phyloP scores from a whole-genome alignment of 768 basidiomycete genomes.

The Suillus subaureus region DNA sequence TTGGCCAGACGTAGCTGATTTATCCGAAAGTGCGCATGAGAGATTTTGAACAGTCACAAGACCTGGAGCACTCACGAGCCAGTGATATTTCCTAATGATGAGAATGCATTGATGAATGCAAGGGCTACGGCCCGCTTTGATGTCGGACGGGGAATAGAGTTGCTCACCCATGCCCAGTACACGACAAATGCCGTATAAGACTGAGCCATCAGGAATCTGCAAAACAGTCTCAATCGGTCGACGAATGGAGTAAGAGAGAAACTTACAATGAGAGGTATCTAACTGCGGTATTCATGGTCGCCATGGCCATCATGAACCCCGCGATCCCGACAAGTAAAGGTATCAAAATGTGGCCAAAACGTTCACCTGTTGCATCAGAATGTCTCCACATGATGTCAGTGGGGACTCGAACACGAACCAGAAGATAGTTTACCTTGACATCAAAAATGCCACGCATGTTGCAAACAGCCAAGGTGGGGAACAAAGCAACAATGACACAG shows the following conservation, averaged over 20 bases:
- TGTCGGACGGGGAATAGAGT: conserved; percentile 72
- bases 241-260: not conserved
- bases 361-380: conserved; percentile 71
- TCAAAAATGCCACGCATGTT: conserved; percentile 53
- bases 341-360: conserved; percentile 64
- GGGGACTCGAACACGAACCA: not conserved
- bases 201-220: conserved; percentile 77
- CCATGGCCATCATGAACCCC: conserved; percentile 67
- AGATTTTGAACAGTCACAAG: not conserved
- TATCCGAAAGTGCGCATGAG: conserved; percentile 12
- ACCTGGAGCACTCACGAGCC: conserved; percentile 62
- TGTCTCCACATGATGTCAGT: conserved; percentile 42
- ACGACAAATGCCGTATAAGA: conserved; percentile 73
- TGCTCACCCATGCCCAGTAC: conserved; percentile 56
- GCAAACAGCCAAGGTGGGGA: conserved; percentile 71
- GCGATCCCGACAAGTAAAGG: conserved; percentile 62
- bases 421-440: conserved; percentile 44
- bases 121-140: conserved; percentile 90
- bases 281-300: conserved; percentile 60
- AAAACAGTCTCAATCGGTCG: conserved; percentile 1
- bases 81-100: conserved; percentile 80
- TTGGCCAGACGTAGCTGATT: conserved; percentile 66
- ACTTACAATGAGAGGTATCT: conserved; percentile 67
- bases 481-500: conserved; percentile 70
- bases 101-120: conserved; percentile 80